Conservation (phyloP, 352 stramenopile species). For the Phytophthora capsici region DNA sequence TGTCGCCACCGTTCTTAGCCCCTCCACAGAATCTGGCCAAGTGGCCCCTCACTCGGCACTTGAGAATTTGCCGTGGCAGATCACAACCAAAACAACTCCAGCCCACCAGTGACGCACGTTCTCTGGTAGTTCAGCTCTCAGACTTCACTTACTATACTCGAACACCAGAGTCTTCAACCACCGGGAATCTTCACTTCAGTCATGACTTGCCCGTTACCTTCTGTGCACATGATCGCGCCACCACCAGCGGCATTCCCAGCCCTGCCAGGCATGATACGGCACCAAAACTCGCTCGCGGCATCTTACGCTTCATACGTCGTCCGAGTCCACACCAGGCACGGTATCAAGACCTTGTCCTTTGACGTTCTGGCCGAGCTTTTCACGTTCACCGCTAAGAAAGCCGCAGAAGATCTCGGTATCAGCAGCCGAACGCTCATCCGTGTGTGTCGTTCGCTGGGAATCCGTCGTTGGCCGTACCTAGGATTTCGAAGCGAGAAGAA, state of each 20-base stretch:
- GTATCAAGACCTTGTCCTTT: constrained; percentile 84
- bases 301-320: constrained; percentile 68
- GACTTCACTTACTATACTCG: constrained; percentile 19
- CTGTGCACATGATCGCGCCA: constrained; percentile 26
- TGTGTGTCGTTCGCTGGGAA: constrained; percentile 76
- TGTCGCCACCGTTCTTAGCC: constrained; percentile 36
- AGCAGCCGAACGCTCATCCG: constrained; percentile 81
- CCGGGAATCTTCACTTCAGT: constrained; percentile 1
- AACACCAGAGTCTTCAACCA: constrained; percentile 14
- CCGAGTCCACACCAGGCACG: constrained; percentile 66
- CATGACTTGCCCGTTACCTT: constrained; percentile 35
- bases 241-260: constrained; percentile 16
- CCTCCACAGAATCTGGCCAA: constrained; percentile 20
- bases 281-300: constrained; percentile 40
- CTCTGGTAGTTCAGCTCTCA: constrained; percentile 19
- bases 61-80: constrained; percentile 40
- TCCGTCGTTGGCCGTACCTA: constrained; percentile 81
- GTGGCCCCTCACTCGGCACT: constrained; percentile 22
- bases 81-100: constrained; percentile 28
- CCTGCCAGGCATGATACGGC: constrained; percentile 15
- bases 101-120: constrained; percentile 15
- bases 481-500: constrained; percentile 85
- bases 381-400: constrained; percentile 79
- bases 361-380: constrained; percentile 73
- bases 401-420: constrained; percentile 76